Evolutionary conservation across 164 flowering plant genomes (phyloP).

Genomic region (Protea cynaroides): DNA sequence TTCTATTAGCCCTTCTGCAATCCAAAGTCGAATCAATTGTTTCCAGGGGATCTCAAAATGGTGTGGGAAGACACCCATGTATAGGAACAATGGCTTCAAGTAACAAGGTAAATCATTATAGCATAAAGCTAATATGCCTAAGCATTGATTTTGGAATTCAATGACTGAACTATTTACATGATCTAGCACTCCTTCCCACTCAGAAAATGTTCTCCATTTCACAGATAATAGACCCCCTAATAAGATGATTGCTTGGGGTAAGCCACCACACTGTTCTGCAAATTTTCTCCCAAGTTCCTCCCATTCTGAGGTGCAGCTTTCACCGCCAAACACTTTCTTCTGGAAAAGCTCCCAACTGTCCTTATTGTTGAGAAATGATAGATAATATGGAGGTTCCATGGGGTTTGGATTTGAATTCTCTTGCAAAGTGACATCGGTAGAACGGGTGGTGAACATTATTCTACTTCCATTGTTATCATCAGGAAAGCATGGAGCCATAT

Average conservation of each 20-base stretch:
- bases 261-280: neutral
- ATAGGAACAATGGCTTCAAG: neutral
- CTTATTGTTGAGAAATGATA: too few relatives aligned
- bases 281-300: too few relatives aligned
- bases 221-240: neutral
- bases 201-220: neutral
- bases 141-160: neutral
- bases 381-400: too few relatives aligned
- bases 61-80: neutral
- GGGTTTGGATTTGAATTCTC: too few relatives aligned
- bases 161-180: neutral
- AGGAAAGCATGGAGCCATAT: neutral
- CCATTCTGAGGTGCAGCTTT: too few relatives aligned
- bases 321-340: too few relatives aligned
- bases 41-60: neutral
- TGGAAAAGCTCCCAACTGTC: too few relatives aligned
- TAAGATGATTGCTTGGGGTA: neutral
- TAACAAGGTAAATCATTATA: neutral
- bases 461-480: neutral
- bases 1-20: neutral
- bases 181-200: neutral
- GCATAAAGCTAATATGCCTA: neutral
- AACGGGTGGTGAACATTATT: neutral
- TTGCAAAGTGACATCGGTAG: neutral
- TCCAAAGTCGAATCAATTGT: neutral